A percentile compares a stretch with the other conserved stretches of the same genome.
These are phyloP conservation scores for Backusella mclennaniae DNA, from an alignment of 192 early-diverging fungal species.

Conservation along the genomic window DNA sequence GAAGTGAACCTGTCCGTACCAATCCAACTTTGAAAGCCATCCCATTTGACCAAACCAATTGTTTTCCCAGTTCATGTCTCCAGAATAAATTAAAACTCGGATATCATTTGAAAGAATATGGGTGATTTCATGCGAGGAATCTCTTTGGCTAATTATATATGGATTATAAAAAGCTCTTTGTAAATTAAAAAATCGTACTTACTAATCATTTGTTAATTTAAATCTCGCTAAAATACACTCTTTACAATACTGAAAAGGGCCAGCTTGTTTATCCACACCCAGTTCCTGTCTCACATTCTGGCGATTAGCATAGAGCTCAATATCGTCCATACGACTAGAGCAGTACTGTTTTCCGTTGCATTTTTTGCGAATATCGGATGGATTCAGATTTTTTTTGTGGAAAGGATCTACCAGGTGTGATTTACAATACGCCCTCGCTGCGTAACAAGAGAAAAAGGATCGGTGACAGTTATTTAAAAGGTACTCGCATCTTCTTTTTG, in stretches of 20 bases:
- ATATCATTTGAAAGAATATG: constrained; percentile 75
- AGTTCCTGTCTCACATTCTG: constrained; percentile 72
- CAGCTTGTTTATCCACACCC: constrained; percentile 64
- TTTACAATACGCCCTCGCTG: constrained; percentile 83
- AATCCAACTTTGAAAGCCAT: constrained; percentile 55
- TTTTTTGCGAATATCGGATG: constrained; percentile 89
- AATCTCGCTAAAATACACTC: constrained; percentile 30
- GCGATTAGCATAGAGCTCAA: constrained; percentile 78
- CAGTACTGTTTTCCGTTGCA: constrained; percentile 71
- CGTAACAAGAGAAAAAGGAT: constrained; percentile 73
- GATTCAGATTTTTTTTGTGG: constrained; percentile 77
- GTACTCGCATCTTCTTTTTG: constrained; percentile 70
- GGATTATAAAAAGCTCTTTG: background rate
- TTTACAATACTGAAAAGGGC: constrained; percentile 79
- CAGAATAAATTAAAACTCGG: constrained; percentile 82
- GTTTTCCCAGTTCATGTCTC: constrained; percentile 38
- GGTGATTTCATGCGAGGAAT: constrained; percentile 20
- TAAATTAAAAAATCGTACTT: background rate
- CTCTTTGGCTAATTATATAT: constrained; percentile 4
- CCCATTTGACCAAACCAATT: constrained; percentile 79
- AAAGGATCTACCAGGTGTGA: constrained; percentile 45
- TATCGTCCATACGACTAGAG: constrained; percentile 80
- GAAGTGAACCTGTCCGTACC: constrained; percentile 4
- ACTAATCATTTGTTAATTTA: constrained; percentile 23
- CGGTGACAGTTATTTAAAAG: constrained; percentile 85